Base-by-base conservation (phyloP, 2,329 filamentous ascomycete species). In the Alternaria tenuissima region DNA sequence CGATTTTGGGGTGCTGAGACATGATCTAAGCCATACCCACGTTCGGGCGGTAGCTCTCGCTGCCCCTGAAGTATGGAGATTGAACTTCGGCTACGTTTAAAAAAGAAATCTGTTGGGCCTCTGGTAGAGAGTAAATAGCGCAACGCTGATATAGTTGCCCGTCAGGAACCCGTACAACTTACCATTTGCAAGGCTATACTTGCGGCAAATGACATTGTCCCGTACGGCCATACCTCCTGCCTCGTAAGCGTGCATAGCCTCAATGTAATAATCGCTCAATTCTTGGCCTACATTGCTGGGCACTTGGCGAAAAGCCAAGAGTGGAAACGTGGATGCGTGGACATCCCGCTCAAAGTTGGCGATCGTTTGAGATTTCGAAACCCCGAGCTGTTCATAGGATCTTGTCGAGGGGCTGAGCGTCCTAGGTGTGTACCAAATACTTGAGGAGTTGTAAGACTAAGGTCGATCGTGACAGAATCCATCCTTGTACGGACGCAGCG, bases 281-380 rank as follows among this genome's bases (percentile, higher is more conserved):
- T 53, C 51, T 53, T 53, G 51, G 51, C 51, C 46, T 49, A 49
- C 46, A 42, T 49, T 24, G 46, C 46, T 38, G 46, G 46, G 46
- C 46, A 49, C 51, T 53, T 53, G 51, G 51, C 51, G 39, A 53
- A 30, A 39, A 53, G 51, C 51, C 51, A 53, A 53, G 51, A 53
- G 51, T 53, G 51, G 51, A 53, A 53, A 53, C 51, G 20, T 53
- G 51, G 51, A 53, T 53, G 39, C 39, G 41, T 44, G 39, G 51
- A 53, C 22, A 34, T 53, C 51, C 51, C 51, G 51, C 51, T 38
- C 51, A 32, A 16, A 34, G 16, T 20, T 53, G 51, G 51, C 51
- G 39, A 36, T 32, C 26, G 39, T 32, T 44, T 53, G 51, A 53
- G 18, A 43, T 39, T 32, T 26, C 20, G 14, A 53, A 34, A 34